These are phyloP conservation scores for Termitomyces sp. DNA, from an alignment of 768 basidiomycete species.

Conservation along the genomic window DNA sequence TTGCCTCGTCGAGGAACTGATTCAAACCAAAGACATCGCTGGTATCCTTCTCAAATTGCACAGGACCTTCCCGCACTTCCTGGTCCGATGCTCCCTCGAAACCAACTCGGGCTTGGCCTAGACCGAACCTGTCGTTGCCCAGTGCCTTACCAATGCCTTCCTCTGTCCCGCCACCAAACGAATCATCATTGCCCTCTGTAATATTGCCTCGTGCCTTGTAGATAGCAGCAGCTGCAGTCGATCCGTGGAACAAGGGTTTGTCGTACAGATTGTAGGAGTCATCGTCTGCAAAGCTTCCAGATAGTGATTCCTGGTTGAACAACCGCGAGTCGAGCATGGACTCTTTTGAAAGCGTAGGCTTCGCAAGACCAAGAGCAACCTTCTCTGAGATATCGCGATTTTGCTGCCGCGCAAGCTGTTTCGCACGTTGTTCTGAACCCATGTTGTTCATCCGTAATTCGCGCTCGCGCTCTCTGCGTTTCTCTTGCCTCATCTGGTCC, in stretches of 20 bases:
- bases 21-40: constrained; percentile 97
- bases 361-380: constrained; percentile 95
- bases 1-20: constrained; percentile 96
- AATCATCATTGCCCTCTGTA: constrained; percentile 80
- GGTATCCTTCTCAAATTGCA: constrained; percentile 98
- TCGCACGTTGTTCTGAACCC: constrained; percentile 95
- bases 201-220: constrained; percentile 94
- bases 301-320: constrained; percentile 93
- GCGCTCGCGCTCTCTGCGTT: constrained; percentile 89
- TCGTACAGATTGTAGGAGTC: constrained; percentile 96
- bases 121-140: constrained; percentile 89
- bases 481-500: constrained; percentile 88
- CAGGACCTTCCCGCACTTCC: constrained; percentile 87
- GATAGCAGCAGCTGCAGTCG: constrained; percentile 97
- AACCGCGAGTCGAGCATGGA: constrained; percentile 95
- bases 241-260: constrained; percentile 92
- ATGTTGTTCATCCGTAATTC: constrained; percentile 99
- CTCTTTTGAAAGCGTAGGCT: constrained; percentile 94
- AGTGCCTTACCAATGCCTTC: constrained; percentile 91
- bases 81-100: constrained; percentile 90
- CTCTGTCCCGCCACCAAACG: constrained; percentile 92
- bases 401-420: constrained; percentile 92
- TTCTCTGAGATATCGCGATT: constrained; percentile 99
- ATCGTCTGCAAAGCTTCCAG: constrained; percentile 80
- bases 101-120: constrained; percentile 80